phyloP scores from a whole-genome alignment of 2,329 filamentous ascomycete species.

The Aspergillus neoniger region DNA sequence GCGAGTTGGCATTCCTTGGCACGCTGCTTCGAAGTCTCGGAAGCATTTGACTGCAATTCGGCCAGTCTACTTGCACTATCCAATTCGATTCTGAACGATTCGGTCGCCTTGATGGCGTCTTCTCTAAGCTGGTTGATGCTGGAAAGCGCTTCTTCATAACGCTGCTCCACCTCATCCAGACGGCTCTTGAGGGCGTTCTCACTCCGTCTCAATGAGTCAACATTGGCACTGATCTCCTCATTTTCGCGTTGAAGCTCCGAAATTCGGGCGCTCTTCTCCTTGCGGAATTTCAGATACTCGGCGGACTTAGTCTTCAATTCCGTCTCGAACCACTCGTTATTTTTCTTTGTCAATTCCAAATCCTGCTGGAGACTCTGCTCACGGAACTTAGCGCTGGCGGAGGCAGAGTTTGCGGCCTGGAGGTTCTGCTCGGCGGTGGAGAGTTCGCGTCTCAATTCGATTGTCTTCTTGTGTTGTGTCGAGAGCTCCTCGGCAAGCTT shows the following conservation, averaged over 20 bases:
- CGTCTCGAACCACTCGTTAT: slow-evolving; percentile 88
- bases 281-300: slow-evolving; percentile 86
- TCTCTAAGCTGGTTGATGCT: slow-evolving; percentile 86
- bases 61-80: slow-evolving; percentile 79
- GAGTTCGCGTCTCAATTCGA: slow-evolving; percentile 81
- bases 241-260: slow-evolving; percentile 84
- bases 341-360: slow-evolving; percentile 81
- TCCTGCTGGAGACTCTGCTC: slow-evolving; percentile 90
- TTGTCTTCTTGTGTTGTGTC: slow-evolving; percentile 82
- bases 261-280: slow-evolving; percentile 90
- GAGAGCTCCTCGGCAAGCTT: slow-evolving; percentile 82
- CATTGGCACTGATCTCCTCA: slow-evolving; percentile 76
- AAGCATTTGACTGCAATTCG: slow-evolving; percentile 65
- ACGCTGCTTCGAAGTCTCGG: slow-evolving; percentile 61
- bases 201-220: slow-evolving; percentile 75
- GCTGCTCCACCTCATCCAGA: slow-evolving; percentile 79
- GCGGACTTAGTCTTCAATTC: slow-evolving; percentile 88
- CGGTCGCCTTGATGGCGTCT: slow-evolving; percentile 75
- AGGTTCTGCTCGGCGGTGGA: slow-evolving; percentile 78
- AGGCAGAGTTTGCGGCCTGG: slow-evolving; percentile 77
- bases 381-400: slow-evolving; percentile 81
- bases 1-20: slow-evolving; percentile 59
- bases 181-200: slow-evolving; percentile 79
- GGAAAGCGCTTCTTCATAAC: slow-evolving; percentile 78
- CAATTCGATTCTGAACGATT: slow-evolving; percentile 83